Evolutionary conservation across 106 monocot species (phyloP).

Genomic region (Allium fistulosum): DNA sequence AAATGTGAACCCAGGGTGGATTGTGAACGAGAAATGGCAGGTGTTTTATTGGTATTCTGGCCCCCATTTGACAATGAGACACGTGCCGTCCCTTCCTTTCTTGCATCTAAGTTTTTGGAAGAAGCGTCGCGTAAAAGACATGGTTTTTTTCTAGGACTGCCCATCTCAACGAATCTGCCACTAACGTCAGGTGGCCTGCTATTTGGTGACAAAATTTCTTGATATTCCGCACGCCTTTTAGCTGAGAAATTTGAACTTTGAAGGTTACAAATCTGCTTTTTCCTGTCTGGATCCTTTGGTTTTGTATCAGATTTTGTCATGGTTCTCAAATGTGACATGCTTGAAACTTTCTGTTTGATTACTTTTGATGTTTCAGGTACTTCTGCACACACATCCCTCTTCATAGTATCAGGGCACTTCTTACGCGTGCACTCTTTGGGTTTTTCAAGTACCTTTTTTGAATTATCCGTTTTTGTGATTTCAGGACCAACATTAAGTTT

Average conservation of each 20-base stretch:
- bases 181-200: constrained; percentile 18
- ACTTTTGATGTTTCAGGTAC: constrained; percentile 20
- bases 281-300: constrained; percentile 9
- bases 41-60: constrained; percentile 16
- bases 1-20: constrained; percentile 9
- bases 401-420: constrained; percentile 32
- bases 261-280: constrained; percentile 10
- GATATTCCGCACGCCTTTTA: constrained; percentile 13
- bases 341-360: constrained; percentile 46
- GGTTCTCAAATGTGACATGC: constrained; percentile 12
- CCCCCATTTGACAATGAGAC: constrained; percentile 5
- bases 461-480: constrained; percentile 19
- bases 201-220: constrained; percentile 14
- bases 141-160: constrained; percentile 26
- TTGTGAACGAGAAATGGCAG: constrained; percentile 15
- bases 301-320: constrained; percentile 15
- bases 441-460: constrained; percentile 10
- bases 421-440: constrained; percentile 55
- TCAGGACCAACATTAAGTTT: neutral
- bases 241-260: constrained; percentile 16
- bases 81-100: constrained; percentile 19
- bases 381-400: constrained; percentile 20
- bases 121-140: constrained; percentile 38
- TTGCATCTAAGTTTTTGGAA: constrained; percentile 32
- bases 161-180: constrained; percentile 3